These are phyloP conservation scores for Mucor circinelloides DNA, from an alignment of 371 early-diverging fungal genomes.

Conservation along the genomic window DNA sequence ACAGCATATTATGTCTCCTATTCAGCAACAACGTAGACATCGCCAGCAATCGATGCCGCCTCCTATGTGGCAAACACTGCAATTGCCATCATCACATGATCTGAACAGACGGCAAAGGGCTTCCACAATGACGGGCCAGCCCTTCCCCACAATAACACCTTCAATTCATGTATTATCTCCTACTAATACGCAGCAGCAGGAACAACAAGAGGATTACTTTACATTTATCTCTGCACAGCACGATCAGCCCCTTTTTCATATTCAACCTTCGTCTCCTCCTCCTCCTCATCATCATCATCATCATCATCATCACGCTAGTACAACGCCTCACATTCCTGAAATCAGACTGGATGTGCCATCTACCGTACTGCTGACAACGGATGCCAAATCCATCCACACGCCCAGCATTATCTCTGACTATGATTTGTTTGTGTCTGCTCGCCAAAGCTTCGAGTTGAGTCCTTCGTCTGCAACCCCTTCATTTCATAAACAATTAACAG, in stretches of 20 bases:
- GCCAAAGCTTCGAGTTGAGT: slow-evolving; percentile 29
- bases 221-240: slow-evolving; percentile 34
- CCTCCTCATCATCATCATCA: background rate
- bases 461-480: slow-evolving; percentile 10
- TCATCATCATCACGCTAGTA: background rate
- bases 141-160: background rate
- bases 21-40: slow-evolving; percentile 8
- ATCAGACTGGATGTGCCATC: slow-evolving; percentile 32
- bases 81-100: background rate
- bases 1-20: background rate
- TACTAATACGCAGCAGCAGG: background rate
- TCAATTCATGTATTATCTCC: background rate
- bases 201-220: slow-evolving; percentile 33
- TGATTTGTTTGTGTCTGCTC: slow-evolving; percentile 34
- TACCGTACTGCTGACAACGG: slow-evolving; percentile 19
- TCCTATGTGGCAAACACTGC: slow-evolving; percentile 22
- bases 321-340: slow-evolving; percentile 35
- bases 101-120: slow-evolving; percentile 31
- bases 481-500: background rate
- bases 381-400: background rate
- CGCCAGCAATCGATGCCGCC: slow-evolving; percentile 41
- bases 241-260: slow-evolving; percentile 4
- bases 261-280: background rate
- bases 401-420: slow-evolving; percentile 27
- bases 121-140: slow-evolving; percentile 32